phyloP scores from a whole-genome alignment of 1,139 yeast species.

The Hansenula sp. region DNA sequence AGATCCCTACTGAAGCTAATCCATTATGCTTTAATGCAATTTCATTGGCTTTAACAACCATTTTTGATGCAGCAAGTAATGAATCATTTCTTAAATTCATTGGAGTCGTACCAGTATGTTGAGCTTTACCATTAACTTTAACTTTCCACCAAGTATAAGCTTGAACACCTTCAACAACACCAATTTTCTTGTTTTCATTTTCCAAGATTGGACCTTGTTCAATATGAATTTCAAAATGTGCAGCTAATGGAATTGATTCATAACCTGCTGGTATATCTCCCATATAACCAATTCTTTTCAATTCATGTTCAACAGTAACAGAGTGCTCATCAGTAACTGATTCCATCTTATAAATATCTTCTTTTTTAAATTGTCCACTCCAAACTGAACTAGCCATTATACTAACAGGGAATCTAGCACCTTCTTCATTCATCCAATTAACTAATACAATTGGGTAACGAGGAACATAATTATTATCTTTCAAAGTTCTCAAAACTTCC shows the following conservation, averaged over 20 bases:
- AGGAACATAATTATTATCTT: conserved; percentile 53
- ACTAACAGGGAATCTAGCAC: conserved; percentile 67
- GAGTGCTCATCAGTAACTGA: conserved; percentile 51
- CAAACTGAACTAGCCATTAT: conserved; percentile 65
- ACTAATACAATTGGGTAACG: conserved; percentile 61
- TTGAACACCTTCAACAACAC: conserved; percentile 64
- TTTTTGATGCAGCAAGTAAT: conserved; percentile 49
- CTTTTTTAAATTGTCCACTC: conserved; percentile 47
- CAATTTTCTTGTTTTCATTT: conserved; percentile 48
- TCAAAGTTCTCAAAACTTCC: conserved; percentile 60
- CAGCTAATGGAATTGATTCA: conserved; percentile 50
- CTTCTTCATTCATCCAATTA: conserved; percentile 77
- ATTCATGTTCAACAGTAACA: conserved; percentile 49
- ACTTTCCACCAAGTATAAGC: conserved; percentile 61
- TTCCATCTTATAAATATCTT: conserved; percentile 44
- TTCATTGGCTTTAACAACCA: conserved; percentile 53
- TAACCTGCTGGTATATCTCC: conserved; percentile 48
- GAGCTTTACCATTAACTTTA: conserved; percentile 53
- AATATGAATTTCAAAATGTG: conserved; percentile 71
- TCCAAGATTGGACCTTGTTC: conserved; percentile 76
- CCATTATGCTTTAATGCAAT: conserved; percentile 50
- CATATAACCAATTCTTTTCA: conserved; percentile 57
- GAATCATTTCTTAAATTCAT: conserved; percentile 59
- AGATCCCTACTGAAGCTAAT: conserved; percentile 54
- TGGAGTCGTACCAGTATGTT: conserved; percentile 79